These are phyloP conservation scores for Boletus semigastroideus DNA, from an alignment of 1,284 basidiomycete species.

Conservation along the genomic window DNA sequence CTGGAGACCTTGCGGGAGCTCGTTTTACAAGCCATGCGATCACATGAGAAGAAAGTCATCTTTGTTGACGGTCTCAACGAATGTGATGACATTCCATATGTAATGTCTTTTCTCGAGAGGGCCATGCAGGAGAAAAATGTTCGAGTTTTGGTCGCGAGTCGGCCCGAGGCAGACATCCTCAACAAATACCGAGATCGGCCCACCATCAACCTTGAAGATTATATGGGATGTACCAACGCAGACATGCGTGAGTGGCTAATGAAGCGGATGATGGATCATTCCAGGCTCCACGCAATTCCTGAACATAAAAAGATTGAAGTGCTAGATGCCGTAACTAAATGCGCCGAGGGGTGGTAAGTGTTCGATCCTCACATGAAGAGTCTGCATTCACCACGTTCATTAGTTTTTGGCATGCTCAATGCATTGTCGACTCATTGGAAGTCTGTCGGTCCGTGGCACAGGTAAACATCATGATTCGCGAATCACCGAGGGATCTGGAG, in stretches of 20 bases:
- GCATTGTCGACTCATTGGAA: conserved; percentile 27
- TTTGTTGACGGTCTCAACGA: conserved; percentile 30
- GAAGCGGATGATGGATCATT: conserved; percentile 26
- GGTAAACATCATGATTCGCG: conserved; percentile 21
- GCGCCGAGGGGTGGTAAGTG: conserved; percentile 24
- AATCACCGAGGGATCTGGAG: conserved; percentile 23
- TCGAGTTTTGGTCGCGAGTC: conserved; percentile 25
- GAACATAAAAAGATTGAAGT: conserved; percentile 25
- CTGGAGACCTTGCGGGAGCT: conserved; percentile 15
- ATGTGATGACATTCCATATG: conserved; percentile 21
- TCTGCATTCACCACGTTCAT: conserved; percentile 1
- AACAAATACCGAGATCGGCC: conserved; percentile 19
- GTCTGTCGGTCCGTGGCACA: conserved; percentile 26
- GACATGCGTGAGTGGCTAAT: conserved; percentile 31
- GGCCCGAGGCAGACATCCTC: conserved; percentile 23
- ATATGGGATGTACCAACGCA: conserved; percentile 15
- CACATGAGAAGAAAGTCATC: conserved; percentile 22
- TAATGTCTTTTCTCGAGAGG: conserved; percentile 27
- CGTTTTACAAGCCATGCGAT: conserved; percentile 27
- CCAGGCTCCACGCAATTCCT: conserved; percentile 25
- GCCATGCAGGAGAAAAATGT: conserved; percentile 23
- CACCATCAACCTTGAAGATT: conserved; percentile 24
- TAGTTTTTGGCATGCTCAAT: conserved; percentile 32
- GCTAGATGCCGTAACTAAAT: conserved; percentile 14
- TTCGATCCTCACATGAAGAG: not conserved